A percentile compares a stretch with the other conserved stretches of the same genome.
Conservation (phyloP, 257 asterid species). For the Solanum infundibuliforme region DNA sequence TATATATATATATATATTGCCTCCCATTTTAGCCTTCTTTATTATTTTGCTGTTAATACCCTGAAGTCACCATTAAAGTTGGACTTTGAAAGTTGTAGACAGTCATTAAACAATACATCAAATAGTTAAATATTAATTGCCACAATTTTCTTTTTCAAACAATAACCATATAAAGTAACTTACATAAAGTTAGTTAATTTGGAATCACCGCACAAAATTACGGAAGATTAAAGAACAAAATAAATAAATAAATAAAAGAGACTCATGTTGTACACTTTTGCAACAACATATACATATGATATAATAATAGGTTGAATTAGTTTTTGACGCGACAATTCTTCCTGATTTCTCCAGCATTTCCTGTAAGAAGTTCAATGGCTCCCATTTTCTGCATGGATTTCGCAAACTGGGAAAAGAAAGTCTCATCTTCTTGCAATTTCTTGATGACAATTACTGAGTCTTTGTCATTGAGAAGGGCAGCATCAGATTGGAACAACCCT, state of each 20-base stretch:
- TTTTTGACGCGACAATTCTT: constrained; percentile 30
- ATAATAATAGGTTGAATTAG: background rate
- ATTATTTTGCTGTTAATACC: background rate
- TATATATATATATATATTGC: too few species aligned
- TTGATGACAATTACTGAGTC: constrained; percentile 10
- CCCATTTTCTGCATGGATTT: constrained; percentile 52
- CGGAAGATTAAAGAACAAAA: background rate
- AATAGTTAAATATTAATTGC: background rate
- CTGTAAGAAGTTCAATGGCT: constrained; percentile 25
- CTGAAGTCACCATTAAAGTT: background rate
- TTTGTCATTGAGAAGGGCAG: constrained; percentile 29
- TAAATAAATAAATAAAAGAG: background rate
- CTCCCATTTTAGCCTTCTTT: background rate
- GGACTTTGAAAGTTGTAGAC: background rate
- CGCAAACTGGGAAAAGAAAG: constrained; percentile 17
- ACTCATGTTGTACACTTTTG: background rate
- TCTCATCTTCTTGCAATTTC: background rate
- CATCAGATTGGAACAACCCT: constrained; percentile 45
- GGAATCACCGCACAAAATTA: background rate
- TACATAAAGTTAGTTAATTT: background rate
- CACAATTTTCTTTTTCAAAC: background rate
- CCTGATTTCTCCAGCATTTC: constrained; percentile 33
- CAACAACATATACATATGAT: background rate
- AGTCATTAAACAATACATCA: background rate
- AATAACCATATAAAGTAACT: background rate